These are phyloP conservation scores for Nitzschia sp. DNA, from an alignment of 108 stramenopile genomes.

Conservation along the genomic window DNA sequence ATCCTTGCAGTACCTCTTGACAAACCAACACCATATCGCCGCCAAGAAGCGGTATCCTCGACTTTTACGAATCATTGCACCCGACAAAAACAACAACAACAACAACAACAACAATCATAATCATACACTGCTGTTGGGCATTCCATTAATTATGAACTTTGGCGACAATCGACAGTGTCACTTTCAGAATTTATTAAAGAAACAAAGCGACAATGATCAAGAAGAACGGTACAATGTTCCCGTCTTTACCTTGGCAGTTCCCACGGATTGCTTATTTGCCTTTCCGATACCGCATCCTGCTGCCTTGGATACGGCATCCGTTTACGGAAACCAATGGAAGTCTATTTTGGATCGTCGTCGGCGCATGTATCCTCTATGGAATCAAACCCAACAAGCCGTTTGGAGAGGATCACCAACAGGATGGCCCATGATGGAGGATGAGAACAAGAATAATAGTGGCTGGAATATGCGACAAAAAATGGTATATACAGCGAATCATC, in stretches of 20 bases:
- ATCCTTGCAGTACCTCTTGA: not conserved
- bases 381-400: not conserved
- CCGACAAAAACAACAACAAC: too few relatives aligned
- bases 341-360: not conserved
- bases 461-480: not conserved
- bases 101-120: too few relatives aligned
- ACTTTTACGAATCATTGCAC: not conserved
- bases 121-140: not conserved
- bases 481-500: not conserved
- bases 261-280: not conserved
- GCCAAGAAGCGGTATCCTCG: not conserved
- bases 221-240: not conserved
- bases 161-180: conserved; percentile 4
- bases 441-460: too few relatives aligned
- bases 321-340: not conserved
- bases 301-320: not conserved
- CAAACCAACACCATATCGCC: not conserved
- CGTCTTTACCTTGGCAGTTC: conserved; percentile 3
- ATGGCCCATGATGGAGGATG: not conserved
- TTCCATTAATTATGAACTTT: not conserved
- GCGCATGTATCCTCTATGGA: not conserved
- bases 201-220: not conserved
- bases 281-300: conserved; percentile 7
- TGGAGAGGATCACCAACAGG: conserved; percentile 6
- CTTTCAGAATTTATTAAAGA: not conserved